Conservation (phyloP, 495 filamentous ascomycete genomes). For the Lindgomyces ingoldianus region DNA sequence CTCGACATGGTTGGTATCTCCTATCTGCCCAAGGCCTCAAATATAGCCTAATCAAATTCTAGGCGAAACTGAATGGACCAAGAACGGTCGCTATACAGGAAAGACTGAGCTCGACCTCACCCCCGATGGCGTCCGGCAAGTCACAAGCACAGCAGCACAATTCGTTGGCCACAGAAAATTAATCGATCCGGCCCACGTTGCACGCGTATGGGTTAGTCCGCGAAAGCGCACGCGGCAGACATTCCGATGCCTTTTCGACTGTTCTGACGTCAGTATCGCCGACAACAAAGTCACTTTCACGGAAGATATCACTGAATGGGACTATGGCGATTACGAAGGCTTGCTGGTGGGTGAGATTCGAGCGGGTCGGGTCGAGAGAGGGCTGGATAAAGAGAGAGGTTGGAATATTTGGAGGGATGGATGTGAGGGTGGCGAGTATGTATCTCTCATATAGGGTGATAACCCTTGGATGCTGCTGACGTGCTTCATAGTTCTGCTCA, state of each 20-base stretch:
- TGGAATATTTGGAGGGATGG: constrained; percentile 90
- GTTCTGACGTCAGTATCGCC: constrained; percentile 2
- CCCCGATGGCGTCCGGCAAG: constrained; percentile 34
- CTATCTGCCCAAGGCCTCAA: background rate
- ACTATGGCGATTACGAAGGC: constrained; percentile 45
- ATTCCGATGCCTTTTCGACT: constrained; percentile 33
- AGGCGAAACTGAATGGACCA: constrained; percentile 43
- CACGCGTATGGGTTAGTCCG: constrained; percentile 36
- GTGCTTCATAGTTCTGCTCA: constrained; percentile 53
- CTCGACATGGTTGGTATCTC: constrained; percentile 37
- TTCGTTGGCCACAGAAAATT: constrained; percentile 38
- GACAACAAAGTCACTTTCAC: constrained; percentile 18
- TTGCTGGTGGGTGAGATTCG: constrained; percentile 37
- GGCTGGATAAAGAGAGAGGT: constrained; percentile 53
- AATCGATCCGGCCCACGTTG: constrained; percentile 39
- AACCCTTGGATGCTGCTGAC: background rate
- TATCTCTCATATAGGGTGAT: constrained; percentile 1
- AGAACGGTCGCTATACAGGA: constrained; percentile 41
- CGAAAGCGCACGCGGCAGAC: constrained; percentile 37
- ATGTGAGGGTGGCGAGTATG: constrained; percentile 69
- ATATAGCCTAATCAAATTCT: background rate
- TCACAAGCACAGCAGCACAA: constrained; percentile 27
- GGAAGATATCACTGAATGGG: constrained; percentile 42
- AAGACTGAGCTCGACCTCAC: constrained; percentile 41
- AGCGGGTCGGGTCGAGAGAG: constrained; percentile 30